Base-by-base conservation (phyloP, 208 protist species). In the Leishmania martiniquensis region DNA sequence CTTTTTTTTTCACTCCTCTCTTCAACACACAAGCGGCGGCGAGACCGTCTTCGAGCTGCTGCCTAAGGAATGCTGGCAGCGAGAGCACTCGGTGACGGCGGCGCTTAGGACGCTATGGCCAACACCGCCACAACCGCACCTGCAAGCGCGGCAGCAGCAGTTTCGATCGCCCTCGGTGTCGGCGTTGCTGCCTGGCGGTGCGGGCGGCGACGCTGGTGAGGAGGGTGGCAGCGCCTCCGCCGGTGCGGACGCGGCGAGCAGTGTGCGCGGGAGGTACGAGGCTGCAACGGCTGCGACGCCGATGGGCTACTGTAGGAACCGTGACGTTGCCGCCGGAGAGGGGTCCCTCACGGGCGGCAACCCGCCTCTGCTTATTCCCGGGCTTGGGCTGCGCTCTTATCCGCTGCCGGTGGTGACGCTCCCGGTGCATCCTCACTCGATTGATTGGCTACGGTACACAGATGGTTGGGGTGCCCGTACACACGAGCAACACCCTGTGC, bases 1-100 rank as follows among this genome's bases (percentile, higher is more conserved):
- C 39, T 83, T 89, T 70, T 97, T 97, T 75, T 97, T 93, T 78
- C 82, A 94, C 75, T 85, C 91, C 17, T 60, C 82, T 25, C 77
- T 91, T n/a, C 76, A 80, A 51, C 49, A 76, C 47, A 73, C 80
- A 4, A 81, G 76, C 25, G 67, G 60, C 15, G 88, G 86, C 22
- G 81, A 89, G 68, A 68, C 84, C 25, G 69, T 81, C 4, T 95
- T 95, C 77, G 85, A 91, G 70, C 79, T 97, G 60, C 77, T 96
- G n/a, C 85, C 85, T 47, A 90, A 91, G 77, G 89, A 89, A 67
- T 87, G 86, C 54, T 96, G 93, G 93, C 63, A 87, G 51, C 78
- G 68, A 13, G 66, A 65, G 70, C 70, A 84, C 44, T 76, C 74
- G 34, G 57, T 80, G 51, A 49, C 76, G 70, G 57, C 80, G 42